Evolutionary conservation across 2,329 filamentous ascomycete species (phyloP).

Genomic region (Neurospora crassa): DNA sequence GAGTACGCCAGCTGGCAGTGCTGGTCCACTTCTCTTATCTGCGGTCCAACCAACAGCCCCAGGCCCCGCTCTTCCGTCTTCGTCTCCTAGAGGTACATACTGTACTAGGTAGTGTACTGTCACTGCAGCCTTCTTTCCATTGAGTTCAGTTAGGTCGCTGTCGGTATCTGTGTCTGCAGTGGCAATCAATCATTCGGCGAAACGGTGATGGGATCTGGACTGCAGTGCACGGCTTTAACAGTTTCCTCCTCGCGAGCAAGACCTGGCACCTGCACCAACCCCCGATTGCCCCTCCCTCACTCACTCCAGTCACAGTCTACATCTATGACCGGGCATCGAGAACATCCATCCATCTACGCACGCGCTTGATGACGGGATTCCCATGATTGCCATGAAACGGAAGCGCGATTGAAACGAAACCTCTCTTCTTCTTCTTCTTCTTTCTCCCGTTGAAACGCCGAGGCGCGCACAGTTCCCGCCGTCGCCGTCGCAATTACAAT

Average conservation of each 20-base stretch:
- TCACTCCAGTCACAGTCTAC: not conserved
- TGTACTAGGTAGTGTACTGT: no score
- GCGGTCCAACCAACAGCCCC: not conserved
- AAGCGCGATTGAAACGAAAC: not conserved
- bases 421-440: not conserved
- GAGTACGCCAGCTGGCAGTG: not conserved
- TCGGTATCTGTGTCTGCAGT: no score
- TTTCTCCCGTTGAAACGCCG: not conserved
- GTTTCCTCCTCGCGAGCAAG: not conserved
- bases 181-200: not conserved
- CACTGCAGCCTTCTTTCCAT: no score
- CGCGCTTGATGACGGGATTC: not conserved
- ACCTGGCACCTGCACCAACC: not conserved
- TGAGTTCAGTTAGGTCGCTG: no score
- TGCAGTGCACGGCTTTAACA: not conserved
- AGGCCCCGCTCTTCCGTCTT: not conserved
- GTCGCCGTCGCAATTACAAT: not conserved
- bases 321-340: not conserved
- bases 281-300: not conserved
- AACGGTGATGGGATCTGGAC: not conserved
- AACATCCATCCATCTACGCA: not conserved
- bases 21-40: not conserved
- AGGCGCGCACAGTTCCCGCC: not conserved
- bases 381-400: not conserved
- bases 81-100: no score